Base-by-base conservation (phyloP, 106 monocot species). In the Narthecium ossifragum region DNA sequence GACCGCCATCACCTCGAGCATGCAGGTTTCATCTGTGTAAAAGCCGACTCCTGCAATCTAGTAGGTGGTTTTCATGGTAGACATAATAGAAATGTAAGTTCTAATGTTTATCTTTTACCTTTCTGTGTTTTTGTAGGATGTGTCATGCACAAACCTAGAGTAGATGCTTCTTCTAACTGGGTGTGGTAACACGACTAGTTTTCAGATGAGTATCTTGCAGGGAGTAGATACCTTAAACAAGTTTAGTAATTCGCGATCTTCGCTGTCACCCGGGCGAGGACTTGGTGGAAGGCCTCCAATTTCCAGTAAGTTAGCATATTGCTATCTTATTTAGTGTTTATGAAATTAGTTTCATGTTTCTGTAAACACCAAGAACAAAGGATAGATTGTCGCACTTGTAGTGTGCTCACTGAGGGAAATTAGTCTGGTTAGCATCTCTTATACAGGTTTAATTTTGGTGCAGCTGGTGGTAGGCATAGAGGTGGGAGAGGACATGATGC, bases 1-100 rank as follows among this genome's bases (percentile, higher is more conserved):
- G 98, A 99, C 57, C 83, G 91, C 13, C 98, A 91, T 66, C 98
- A 99, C 69, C 70, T 99, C 38, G 91, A 99, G 43, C 98, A 99
- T 75, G 87, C 98, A 37, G 98, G 98, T 34, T 99, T 82, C 75
- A 88, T 99, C 30, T 99, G 98, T 73, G 88, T 78, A 43, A 91
- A 82, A 76, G 78, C 98, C 57, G 84, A 85, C 24, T 99, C 98
- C 3, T 88, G 91, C 57, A 51, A 75, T 5, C 71, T 99, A 29
- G 67, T 88, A 28, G 98, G 98, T 54, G 96, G 96, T 55, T 86
- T 83, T 31, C 65, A 51, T 21, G 70, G 67, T n/a, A 53, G 46
- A 6, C 70, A 54, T 55, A 78, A 81, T 21, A 74, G 49, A 71
- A 79, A 61, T 55, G 98, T 99, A 80, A 68, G 71, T 31, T 57